Evolutionary conservation across 177 flowering plant species (phyloP).

Genomic region (Vitis hybrid): DNA sequence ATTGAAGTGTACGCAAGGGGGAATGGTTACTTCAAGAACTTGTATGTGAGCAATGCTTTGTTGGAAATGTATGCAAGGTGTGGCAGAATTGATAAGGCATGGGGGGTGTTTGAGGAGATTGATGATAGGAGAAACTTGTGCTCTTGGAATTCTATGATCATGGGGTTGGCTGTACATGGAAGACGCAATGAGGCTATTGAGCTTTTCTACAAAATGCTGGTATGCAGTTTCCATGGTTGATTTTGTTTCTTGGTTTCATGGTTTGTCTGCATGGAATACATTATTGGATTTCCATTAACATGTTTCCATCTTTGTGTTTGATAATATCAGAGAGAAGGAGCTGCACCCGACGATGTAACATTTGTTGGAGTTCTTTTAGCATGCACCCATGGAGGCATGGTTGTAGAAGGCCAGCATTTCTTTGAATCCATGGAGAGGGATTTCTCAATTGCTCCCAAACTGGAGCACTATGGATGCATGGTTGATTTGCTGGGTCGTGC

Average conservation of each 20-base stretch:
- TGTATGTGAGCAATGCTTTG: constrained; percentile 71
- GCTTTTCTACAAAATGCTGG: constrained; percentile 66
- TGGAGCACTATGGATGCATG: constrained; percentile 90
- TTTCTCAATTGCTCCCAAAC: constrained; percentile 49
- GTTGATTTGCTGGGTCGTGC: constrained; percentile 89
- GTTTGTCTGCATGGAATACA: not conserved
- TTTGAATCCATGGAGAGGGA: constrained; percentile 55
- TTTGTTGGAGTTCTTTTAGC: constrained; percentile 79
- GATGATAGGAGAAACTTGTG: constrained; percentile 53
- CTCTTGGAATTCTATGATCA: constrained; percentile 90
- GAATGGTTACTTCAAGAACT: constrained; percentile 52
- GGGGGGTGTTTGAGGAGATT: constrained; percentile 59
- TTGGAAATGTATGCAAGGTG: constrained; percentile 87
- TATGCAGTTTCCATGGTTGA: constrained; percentile 24
- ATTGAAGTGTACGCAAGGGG: constrained; percentile 63
- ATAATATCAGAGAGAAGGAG: constrained; percentile 41
- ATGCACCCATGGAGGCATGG: constrained; percentile 81
- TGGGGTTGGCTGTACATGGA: constrained; percentile 87
- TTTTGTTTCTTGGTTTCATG: not conserved
- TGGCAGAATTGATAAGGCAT: constrained; percentile 61
- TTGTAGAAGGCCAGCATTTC: constrained; percentile 45
- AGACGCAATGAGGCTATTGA: constrained; percentile 52
- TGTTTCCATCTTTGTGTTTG: not conserved
- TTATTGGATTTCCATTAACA: not conserved
- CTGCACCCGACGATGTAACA: constrained; percentile 73